Percentiles rank a stretch among this genome's conserved stretches.
Evolutionary conservation across 1,284 basidiomycete genomes (phyloP).

Genomic region (Erythrobasidium hasegawianum): DNA sequence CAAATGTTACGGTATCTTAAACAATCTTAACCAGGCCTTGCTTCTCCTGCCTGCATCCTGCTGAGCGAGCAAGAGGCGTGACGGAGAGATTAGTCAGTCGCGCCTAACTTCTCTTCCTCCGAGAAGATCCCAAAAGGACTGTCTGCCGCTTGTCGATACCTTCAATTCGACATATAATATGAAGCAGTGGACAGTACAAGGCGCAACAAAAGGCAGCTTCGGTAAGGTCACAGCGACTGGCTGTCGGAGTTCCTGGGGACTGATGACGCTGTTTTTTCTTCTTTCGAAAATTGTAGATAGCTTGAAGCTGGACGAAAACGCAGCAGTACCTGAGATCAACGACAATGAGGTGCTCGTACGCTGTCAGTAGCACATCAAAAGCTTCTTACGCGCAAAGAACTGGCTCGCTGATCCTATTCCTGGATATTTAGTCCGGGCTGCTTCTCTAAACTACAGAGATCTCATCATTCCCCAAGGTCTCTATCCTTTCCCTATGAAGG

Average conservation of each 20-base stretch:
- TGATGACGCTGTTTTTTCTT: background rate
- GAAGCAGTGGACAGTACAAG: conserved; percentile 4
- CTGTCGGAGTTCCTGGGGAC: background rate
- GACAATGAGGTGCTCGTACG: conserved; percentile 3
- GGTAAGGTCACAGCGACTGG: background rate
- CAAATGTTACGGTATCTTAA: no score
- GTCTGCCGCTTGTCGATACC: no score
- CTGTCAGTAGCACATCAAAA: background rate
- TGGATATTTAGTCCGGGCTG: conserved; percentile 1
- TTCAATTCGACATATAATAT: background rate
- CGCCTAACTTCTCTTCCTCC: no score
- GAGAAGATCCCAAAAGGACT: no score
- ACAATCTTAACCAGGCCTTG: no score
- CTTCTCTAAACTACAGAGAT: conserved; percentile 11
- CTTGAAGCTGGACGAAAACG: background rate
- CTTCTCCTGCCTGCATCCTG: no score
- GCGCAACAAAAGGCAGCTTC: background rate
- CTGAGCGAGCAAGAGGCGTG: no score
- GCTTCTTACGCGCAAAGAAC: background rate
- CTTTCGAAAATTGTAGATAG: background rate
- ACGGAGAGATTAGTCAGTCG: no score
- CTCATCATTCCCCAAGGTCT: conserved; percentile 12
- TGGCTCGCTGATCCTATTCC: background rate
- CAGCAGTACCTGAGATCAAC: background rate
- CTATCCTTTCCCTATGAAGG: conserved; percentile 46